Evolutionary conservation across 352 stramenopile species (phyloP).

Genomic region (Aphanomyces stellatus): DNA sequence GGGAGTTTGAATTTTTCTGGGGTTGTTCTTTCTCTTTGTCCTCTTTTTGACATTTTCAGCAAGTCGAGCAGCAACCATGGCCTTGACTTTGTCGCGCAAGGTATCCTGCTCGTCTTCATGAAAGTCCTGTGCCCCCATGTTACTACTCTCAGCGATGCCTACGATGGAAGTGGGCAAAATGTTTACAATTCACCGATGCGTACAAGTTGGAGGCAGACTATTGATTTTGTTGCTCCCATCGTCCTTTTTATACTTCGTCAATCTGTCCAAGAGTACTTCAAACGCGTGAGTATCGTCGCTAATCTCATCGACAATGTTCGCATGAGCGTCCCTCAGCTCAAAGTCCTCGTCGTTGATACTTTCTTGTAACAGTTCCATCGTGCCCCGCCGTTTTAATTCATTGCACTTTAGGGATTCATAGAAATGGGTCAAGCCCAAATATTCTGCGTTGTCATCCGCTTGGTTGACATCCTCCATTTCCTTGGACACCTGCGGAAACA

Average conservation of each 20-base stretch:
- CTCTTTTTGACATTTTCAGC: neutral
- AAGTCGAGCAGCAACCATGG: slow-evolving; percentile 5
- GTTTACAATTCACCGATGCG: too few species aligned
- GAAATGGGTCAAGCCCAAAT: neutral
- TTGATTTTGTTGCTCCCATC: too few species aligned
- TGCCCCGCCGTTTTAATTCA: neutral
- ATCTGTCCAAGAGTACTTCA: slow-evolving; percentile 5
- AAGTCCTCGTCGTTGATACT: neutral
- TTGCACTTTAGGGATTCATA: neutral
- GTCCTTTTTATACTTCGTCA: slow-evolving; percentile 1
- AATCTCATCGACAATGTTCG: slow-evolving; percentile 30
- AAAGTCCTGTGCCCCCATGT: too few species aligned
- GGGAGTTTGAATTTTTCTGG: too few species aligned
- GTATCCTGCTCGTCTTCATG: neutral
- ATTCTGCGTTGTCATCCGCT: neutral
- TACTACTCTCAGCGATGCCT: too few species aligned
- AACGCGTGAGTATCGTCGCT: slow-evolving; percentile 4
- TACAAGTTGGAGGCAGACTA: too few species aligned
- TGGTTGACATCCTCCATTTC: neutral
- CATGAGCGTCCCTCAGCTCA: slow-evolving; percentile 20
- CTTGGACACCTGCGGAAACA: neutral
- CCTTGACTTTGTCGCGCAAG: neutral
- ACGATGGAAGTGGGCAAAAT: too few species aligned
- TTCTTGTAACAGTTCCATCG: neutral
- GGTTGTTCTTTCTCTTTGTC: too few species aligned